Base-by-base conservation (phyloP, 1,284 basidiomycete genomes). In the Cryptococcus amylolentus region DNA sequence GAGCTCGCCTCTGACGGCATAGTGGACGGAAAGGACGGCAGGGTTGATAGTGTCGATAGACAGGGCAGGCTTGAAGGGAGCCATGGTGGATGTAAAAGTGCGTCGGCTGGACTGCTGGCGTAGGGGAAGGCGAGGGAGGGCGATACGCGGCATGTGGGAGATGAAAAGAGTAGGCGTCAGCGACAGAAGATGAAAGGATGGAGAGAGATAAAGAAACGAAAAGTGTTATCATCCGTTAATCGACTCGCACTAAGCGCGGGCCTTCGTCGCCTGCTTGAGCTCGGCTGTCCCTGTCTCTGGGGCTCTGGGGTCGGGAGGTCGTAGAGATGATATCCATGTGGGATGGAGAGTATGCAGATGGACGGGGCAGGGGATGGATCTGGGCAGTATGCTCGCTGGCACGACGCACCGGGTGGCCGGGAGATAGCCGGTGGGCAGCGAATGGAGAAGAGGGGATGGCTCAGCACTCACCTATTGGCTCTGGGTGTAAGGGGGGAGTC, bases 1-100 rank as follows among this genome's bases (percentile, higher is more conserved):
- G 64, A 98, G 86, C 78, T 95, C 93, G 55, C 96, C 95, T 57
- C 95, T 89, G 35, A 98, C 96, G 58, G 95, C 95, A 75, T 98
- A 98, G 77, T 97, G 85, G 57, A 96, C 95, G 51, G 90, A 86
- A 69, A 86, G 82, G 54, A 97, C 83, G 58, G 88, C 82, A 2
- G 89, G 91, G 79, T 98, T 98, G 78, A 79, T 77, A 42, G 67
- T 70, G 27, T 73, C 66, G 42, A 68, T 58, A 14, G 67, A 67
- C 51, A 78, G 64, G n/a, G 62, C 70, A 4, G 66, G 65, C 48
- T 55, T 50, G 48, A 61, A 63, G n/a, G 51, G 13, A 20, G 57
- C 28, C 59, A 61, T 61, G 16, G 49, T 61, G 31, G 52, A 44
- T 41, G 47, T 46, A 31, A 26, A 20, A 37, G 37, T 40, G 37